Evolutionary conservation across 2,329 filamentous ascomycete genomes (phyloP).

Genomic region (Amauroascus verrucosus): DNA sequence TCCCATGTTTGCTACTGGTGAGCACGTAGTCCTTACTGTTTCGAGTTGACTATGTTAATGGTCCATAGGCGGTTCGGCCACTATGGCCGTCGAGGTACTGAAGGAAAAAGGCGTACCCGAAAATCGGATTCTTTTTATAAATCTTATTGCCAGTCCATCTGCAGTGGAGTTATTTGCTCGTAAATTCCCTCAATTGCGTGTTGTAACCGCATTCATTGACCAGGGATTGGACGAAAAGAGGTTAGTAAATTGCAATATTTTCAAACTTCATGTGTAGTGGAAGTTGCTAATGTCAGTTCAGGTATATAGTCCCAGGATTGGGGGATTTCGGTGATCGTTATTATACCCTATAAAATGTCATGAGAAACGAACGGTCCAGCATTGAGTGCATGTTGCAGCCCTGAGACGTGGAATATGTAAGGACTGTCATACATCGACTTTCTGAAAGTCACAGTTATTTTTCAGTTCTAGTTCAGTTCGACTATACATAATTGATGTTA

Average conservation of each 20-base stretch:
- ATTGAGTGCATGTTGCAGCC: background rate
- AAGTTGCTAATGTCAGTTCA: constrained; percentile 33
- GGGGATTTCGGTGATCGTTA: constrained; percentile 95
- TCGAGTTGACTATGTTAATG: background rate
- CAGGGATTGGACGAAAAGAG: constrained; percentile 96
- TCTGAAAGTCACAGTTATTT: background rate
- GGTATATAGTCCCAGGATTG: constrained; percentile 88
- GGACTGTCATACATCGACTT: background rate
- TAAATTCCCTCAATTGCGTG: constrained; percentile 76
- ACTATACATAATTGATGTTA: too few relatives aligned
- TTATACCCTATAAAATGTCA: constrained; percentile 62
- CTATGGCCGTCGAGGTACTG: constrained; percentile 91
- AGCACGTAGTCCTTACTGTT: constrained; percentile 20
- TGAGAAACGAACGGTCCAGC: background rate
- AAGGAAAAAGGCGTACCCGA: constrained; percentile 85
- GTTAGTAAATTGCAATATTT: constrained; percentile 46
- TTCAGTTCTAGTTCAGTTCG: too few relatives aligned
- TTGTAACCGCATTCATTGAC: constrained; percentile 94
- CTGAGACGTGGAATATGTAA: too few relatives aligned
- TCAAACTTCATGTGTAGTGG: background rate
- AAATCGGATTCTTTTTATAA: constrained; percentile 89
- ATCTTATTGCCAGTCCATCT: constrained; percentile 93
- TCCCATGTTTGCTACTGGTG: constrained; percentile 98
- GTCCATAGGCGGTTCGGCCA: constrained; percentile 70
- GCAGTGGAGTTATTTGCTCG: constrained; percentile 81